phyloP scores from a whole-genome alignment of 106 monocot genomes.

The Chionographis japonica region DNA sequence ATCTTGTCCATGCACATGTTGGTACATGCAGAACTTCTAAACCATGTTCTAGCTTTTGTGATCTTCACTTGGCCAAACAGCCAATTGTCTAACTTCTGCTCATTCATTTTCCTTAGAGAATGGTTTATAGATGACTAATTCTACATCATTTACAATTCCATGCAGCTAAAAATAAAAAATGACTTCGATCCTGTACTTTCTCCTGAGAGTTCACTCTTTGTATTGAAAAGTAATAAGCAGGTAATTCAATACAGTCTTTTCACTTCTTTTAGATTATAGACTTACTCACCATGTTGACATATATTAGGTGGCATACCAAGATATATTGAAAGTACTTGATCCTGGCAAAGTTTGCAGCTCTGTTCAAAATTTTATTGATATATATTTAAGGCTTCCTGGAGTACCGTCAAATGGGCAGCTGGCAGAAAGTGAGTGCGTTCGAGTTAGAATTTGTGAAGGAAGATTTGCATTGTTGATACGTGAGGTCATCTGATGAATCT shows the following conservation, averaged over 20 bases:
- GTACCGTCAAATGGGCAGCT: constrained; percentile 68
- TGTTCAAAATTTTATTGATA: constrained; percentile 92
- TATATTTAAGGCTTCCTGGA: constrained; percentile 90
- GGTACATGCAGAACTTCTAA: constrained; percentile 49
- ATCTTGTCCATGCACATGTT: constrained; percentile 99
- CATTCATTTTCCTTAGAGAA: background rate
- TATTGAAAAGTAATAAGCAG: constrained; percentile 92
- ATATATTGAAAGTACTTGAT: constrained; percentile 84
- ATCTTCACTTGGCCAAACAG: too few relatives aligned
- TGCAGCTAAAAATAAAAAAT: constrained; percentile 94
- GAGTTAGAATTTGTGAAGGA: constrained; percentile 99
- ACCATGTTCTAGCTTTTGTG: background rate
- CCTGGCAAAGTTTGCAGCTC: constrained; percentile 84
- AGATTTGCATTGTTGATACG: constrained; percentile 94
- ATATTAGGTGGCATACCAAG: constrained; percentile 79
- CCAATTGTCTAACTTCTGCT: background rate
- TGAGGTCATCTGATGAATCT: constrained; percentile 44
- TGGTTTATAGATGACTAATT: background rate
- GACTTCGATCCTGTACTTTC: constrained; percentile 99
- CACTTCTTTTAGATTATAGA: background rate
- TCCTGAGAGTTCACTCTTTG: constrained; percentile 97
- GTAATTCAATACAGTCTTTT: constrained; percentile 20
- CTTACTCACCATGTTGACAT: constrained; percentile 8
- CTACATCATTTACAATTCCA: background rate
- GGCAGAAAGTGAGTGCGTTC: constrained; percentile 83